Percentiles rank a stretch among this genome's conserved stretches.
phyloP scores from a whole-genome alignment of 169 alveolate species.

The Plasmodium knowlesi region DNA sequence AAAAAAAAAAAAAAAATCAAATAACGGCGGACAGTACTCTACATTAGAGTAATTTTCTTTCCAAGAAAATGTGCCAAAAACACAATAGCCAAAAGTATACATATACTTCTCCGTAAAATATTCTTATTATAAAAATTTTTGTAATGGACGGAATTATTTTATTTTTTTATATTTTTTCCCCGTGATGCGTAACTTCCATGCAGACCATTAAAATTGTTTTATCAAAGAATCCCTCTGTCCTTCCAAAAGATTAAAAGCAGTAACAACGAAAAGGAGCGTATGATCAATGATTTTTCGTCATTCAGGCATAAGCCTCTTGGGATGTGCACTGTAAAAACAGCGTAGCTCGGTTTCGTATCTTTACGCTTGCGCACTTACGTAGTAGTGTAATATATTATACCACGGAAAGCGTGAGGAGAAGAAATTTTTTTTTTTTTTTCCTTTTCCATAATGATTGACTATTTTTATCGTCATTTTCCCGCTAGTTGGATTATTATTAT shows the following conservation, averaged over 20 bases:
- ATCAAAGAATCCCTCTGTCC: not conserved
- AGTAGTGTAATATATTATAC: not conserved
- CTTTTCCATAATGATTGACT: not conserved
- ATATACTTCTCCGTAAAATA: not conserved
- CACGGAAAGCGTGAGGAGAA: not conserved
- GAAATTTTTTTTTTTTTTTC: not conserved
- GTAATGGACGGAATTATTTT: not conserved
- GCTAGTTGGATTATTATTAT: not conserved
- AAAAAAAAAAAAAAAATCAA: not conserved
- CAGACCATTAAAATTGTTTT: not conserved
- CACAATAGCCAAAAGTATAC: not conserved
- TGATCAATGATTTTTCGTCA: not conserved
- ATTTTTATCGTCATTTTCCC: not conserved
- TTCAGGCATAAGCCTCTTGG: not conserved
- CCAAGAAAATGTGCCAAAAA: not conserved
- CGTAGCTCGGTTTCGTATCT: not conserved
- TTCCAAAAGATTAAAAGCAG: not conserved
- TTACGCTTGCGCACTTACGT: not conserved
- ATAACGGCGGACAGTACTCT: not conserved
- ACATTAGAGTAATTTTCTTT: not conserved
- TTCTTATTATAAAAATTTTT: not conserved
- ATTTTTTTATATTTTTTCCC: not conserved
- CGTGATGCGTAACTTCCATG: not conserved
- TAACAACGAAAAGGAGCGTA: not conserved
- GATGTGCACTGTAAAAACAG: not conserved